Evolutionary conservation across 257 asterid genomes (phyloP), one percentile per base, ranked within the genome.

Genomic region (Gentiana straminea): DNA sequence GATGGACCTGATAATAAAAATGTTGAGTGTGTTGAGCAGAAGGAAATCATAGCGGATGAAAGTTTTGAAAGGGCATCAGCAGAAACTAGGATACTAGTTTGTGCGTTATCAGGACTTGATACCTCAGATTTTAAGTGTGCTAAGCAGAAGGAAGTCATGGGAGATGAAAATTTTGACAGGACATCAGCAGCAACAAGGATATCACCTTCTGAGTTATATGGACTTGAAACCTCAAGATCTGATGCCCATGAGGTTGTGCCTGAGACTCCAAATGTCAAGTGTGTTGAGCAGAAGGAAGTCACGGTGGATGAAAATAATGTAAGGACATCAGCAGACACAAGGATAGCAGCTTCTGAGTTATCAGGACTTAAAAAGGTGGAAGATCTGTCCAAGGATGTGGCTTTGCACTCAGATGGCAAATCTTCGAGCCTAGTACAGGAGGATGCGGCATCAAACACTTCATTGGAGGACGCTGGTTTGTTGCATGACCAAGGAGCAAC

Each of bases 231-330:
- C 37, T 39, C 64, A 32, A 43, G 68, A 50, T 35, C 70, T 32
- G 66, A 57, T 52, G 61, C 60, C 33, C 13, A 46, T 54, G 48
- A 41, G 51, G 45, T 52, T 56, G 65, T 60, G 63, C 62, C 38
- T 24, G 64, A 55, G 56, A 58, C 37, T 39, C 33, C 59, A n/a
- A 61, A 38, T 44, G 53, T 13, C 51, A 74, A 66, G 64, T 60
- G 68, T 44, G 35, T 54, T 57, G 79, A 66, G 72, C 71, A 68
- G 64, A 74, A 73, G 58, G 72, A 61, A 58, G 71, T 51, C 13
- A 55, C 51, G 36, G 80, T 50, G 60, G 74, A 65, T 65, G 72
- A 77, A 52, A 54, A 47, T 56, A 57, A 45, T 58, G 76, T 54
- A 57, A 60, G 11, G 15, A 58, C 57, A 59, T 15, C 62, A 41